Evolutionary conservation across 768 basidiomycete species (phyloP).

Genomic region (Russula griseocarnosa): DNA sequence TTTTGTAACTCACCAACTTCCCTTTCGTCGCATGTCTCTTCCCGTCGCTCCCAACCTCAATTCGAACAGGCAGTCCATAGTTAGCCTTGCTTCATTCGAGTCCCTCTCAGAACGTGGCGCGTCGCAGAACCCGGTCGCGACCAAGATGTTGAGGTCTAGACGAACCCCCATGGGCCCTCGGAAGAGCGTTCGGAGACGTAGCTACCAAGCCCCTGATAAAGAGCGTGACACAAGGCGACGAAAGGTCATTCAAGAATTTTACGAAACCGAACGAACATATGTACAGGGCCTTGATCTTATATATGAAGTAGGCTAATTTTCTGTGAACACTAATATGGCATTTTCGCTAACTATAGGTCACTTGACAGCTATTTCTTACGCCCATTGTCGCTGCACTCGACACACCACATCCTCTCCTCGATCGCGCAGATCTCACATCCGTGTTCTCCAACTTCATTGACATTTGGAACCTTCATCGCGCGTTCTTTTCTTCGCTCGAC

Average conservation of each 20-base stretch:
- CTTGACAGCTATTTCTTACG: constrained; percentile 69
- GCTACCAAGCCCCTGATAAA: constrained; percentile 43
- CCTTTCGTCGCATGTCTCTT: constrained; percentile 46
- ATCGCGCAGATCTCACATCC: constrained; percentile 61
- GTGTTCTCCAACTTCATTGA: constrained; percentile 88
- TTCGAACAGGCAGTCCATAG: constrained; percentile 58
- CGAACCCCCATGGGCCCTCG: constrained; percentile 40
- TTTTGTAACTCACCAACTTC: constrained; percentile 48
- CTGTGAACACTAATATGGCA: neutral
- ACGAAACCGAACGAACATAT: constrained; percentile 76
- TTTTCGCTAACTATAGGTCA: constrained; percentile 6
- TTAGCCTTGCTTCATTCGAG: constrained; percentile 70
- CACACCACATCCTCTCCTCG: constrained; percentile 60
- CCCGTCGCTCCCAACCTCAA: constrained; percentile 39
- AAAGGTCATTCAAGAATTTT: constrained; percentile 76
- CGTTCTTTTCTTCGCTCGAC: constrained; percentile 62
- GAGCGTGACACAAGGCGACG: constrained; percentile 52
- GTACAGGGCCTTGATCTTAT: constrained; percentile 79
- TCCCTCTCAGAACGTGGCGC: constrained; percentile 56
- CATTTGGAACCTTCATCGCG: constrained; percentile 84
- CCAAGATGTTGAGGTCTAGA: constrained; percentile 32
- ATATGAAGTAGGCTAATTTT: constrained; percentile 55
- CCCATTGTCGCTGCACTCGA: constrained; percentile 77
- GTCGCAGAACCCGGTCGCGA: constrained; percentile 30
- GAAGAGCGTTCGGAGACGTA: constrained; percentile 39